phyloP scores from a whole-genome alignment of 1,139 yeast genomes.

The Pichia sp. region DNA sequence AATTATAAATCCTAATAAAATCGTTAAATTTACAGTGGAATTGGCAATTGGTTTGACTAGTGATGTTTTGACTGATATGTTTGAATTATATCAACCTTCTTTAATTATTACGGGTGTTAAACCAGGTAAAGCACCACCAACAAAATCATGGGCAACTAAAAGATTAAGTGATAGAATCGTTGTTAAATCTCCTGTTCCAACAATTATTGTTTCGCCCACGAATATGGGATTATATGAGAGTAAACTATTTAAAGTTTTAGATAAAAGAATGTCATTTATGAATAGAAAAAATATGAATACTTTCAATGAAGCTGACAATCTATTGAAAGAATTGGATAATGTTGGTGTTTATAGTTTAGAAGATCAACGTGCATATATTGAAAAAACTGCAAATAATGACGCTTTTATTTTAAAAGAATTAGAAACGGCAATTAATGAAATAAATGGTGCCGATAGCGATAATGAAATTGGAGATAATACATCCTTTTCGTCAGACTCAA shows the following conservation, averaged over 20 bases:
- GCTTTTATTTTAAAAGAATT: conserved; percentile 12
- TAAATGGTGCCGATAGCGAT: conserved; percentile 1
- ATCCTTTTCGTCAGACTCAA: background rate
- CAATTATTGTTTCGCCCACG: conserved; percentile 59
- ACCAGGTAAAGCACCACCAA: conserved; percentile 47
- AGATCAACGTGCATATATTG: conserved; percentile 21
- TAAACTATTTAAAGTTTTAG: conserved; percentile 29
- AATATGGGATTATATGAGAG: conserved; percentile 53
- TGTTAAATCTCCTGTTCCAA: conserved; percentile 60
- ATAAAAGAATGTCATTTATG: conserved; percentile 41
- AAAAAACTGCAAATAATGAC: conserved; percentile 14
- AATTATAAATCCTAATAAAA: conserved; percentile 41
- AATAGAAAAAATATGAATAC: conserved; percentile 5
- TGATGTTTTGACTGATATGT: conserved; percentile 53
- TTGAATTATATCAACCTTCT: conserved; percentile 57
- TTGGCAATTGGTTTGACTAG: conserved; percentile 54
- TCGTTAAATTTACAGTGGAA: conserved; percentile 57
- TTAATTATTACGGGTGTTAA: conserved; percentile 58
- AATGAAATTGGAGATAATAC: background rate
- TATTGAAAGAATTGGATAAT: conserved; percentile 19
- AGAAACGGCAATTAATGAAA: conserved; percentile 2
- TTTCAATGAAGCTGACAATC: conserved; percentile 14
- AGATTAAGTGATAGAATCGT: conserved; percentile 58
- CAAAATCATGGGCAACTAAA: conserved; percentile 55
- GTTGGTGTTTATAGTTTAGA: conserved; percentile 23